Percentiles rank a stretch among this genome's conserved stretches.
Evolutionary conservation across 495 filamentous ascomycete genomes (phyloP).

Genomic region (Penicillium malachiteum): DNA sequence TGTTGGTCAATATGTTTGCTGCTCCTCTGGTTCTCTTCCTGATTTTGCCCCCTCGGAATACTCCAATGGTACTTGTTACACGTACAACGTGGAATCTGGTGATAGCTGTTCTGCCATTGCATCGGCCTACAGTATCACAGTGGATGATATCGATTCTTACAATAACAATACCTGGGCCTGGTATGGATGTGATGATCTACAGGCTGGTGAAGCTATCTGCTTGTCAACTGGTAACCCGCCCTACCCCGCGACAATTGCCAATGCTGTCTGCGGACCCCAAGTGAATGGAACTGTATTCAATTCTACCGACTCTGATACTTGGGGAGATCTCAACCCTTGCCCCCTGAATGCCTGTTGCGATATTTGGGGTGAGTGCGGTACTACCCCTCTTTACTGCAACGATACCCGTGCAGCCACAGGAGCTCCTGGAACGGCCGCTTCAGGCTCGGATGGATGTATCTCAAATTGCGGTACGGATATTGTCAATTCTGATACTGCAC

Average conservation of each 20-base stretch:
- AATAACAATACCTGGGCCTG: conserved; percentile 1
- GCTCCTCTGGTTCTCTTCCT: background rate
- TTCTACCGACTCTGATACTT: background rate
- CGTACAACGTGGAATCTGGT: too few relatives aligned
- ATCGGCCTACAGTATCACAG: too few relatives aligned
- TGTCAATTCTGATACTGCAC: conserved; percentile 9
- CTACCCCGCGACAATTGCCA: background rate
- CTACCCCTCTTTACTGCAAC: conserved; percentile 13
- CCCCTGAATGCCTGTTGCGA: conserved; percentile 33
- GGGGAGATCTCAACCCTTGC: conserved; percentile 11
- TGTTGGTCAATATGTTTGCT: background rate
- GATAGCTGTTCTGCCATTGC: too few relatives aligned
- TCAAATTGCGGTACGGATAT: conserved; percentile 46
- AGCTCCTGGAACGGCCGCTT: conserved; percentile 35
- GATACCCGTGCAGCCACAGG: conserved; percentile 18
- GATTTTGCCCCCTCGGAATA: too few relatives aligned
- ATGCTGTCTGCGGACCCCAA: background rate
- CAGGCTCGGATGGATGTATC: conserved; percentile 39
- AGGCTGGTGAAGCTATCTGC: background rate
- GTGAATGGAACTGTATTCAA: background rate
- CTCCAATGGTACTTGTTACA: too few relatives aligned
- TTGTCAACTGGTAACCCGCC: conserved; percentile 3
- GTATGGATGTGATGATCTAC: background rate
- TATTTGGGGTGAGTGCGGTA: conserved; percentile 22
- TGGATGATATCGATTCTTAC: background rate